Base-by-base conservation (phyloP, 1,284 basidiomycete genomes). In the Grifola frondosa region DNA sequence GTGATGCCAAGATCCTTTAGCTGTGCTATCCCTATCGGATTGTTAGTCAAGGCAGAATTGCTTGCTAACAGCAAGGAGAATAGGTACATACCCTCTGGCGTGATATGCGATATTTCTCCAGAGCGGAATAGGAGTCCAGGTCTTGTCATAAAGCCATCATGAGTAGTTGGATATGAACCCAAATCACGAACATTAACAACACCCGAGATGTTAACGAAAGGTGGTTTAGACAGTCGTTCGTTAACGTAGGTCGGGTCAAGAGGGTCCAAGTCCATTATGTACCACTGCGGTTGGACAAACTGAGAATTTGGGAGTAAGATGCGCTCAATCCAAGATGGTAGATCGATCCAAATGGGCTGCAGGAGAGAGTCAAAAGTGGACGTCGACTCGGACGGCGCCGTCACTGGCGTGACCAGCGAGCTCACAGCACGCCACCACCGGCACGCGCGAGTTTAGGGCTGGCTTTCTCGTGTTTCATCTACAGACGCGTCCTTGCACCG, bases 161-260 rank as follows among this genome's bases (percentile, higher is more conserved):
- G 55, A 15, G 58, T 60, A 5, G 80, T 77, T 34, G 77, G 66
- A 56, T 85, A 80, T 30, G 67, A 68, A 20, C 87, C 87, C 10
- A 89, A 67, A 62, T 87, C 84, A 39, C 87, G 74, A 32, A 82
- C 70, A 55, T 89, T 89, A 52, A 77, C 78, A 11, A 89, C 84
- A 31, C 86, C 86, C 19, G 75, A 61, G 51, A 89, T 72, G 10
- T 67, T 61, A 12, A 87, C 75, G 49, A 89, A 89, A 0, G 86
- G 86, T 9, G 77, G 80, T 25, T 68, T 70, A 1, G 81, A 83
- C 22, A 88, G 75, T 12, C 77, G 63, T 16, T 80, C 71, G 15
- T 71, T 65, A 17, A 88, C 84, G 62, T 80, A 79, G 17, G 60
- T 62, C 5, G 82, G 77, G 57, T 88, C 85, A 33, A 88, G 67